A percentile compares a stretch with the other conserved stretches of the same genome.
These are phyloP conservation scores for Alternaria consortialis DNA, from an alignment of 2,329 filamentous ascomycete genomes.

Conservation along the genomic window DNA sequence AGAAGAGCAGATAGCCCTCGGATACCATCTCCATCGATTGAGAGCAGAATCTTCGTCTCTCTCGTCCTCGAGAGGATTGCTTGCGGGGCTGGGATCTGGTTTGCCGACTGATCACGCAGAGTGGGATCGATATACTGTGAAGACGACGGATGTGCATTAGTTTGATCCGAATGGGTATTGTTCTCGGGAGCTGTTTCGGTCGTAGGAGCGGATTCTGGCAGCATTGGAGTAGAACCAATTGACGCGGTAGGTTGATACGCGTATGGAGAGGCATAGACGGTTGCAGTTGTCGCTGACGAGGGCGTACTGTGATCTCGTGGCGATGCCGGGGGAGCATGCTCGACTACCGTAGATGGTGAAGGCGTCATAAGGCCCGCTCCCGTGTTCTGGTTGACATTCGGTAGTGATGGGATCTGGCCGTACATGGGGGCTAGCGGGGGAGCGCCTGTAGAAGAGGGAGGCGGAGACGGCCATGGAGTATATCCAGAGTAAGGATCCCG, in stretches of 20 bases:
- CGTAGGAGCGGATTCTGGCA: neutral
- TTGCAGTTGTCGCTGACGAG: neutral
- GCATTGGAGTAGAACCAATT: neutral
- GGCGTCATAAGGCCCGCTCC: slow-evolving; percentile 11
- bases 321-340: slow-evolving; percentile 5
- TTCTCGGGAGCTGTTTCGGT: neutral
- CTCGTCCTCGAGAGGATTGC: slow-evolving; percentile 26
- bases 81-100: slow-evolving; percentile 10
- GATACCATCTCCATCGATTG: slow-evolving; percentile 45
- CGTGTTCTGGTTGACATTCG: neutral
- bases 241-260: slow-evolving; percentile 2
- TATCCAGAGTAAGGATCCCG: slow-evolving; percentile 31
- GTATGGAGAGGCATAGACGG: slow-evolving; percentile 26
- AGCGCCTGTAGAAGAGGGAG: slow-evolving; percentile 20
- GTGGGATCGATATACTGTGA: slow-evolving; percentile 8
- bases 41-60: slow-evolving; percentile 45
- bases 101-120: slow-evolving; percentile 7
- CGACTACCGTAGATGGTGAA: slow-evolving; percentile 12
- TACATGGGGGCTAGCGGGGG: slow-evolving; percentile 4
- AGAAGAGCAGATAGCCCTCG: slow-evolving; percentile 42
- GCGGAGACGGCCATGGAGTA: slow-evolving; percentile 30
- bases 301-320: slow-evolving; percentile 10
- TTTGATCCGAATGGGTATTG: neutral
- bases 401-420: slow-evolving; percentile 10
- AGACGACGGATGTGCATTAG: slow-evolving; percentile 5